Evolutionary conservation across 192 early-diverging fungal species (phyloP), one percentile per base, ranked within the genome.

Genomic region (Backusella parvicylindrica): DNA sequence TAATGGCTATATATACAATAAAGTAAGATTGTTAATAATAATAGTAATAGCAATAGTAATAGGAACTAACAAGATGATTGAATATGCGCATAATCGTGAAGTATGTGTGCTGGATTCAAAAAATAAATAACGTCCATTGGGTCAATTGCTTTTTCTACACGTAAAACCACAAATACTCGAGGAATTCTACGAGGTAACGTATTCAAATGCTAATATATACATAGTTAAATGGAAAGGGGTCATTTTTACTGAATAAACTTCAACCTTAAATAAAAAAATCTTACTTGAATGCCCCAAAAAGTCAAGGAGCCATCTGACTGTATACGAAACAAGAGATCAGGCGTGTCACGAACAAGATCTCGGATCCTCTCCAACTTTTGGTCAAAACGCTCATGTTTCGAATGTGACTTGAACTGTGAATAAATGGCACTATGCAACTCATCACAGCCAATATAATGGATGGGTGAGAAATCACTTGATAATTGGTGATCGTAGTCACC

Each of bases 281-380:
- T 68, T 84, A 93, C 92, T 82, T 93, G 89, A 30, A 95, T 79
- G 8, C 92, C 94, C 94, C 93, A 95, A 28, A 95, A 86, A 16
- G 88, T 81, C 76, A 94, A 82, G 2, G 91, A 86, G 2, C 94
- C 94, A 74, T 93, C 90, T 30, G 78, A 64, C 68, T 87, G 84
- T 28, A 95, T 77, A 66, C 91, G 90, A 75, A 94, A 93, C 18
- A 95, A 81, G 37, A 95, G 82, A 73, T 95, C 94, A 0, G 93
- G 88, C 31, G 91, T 93, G 33, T 94, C 94, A 63, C 84, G 85
- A 26, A 92, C 65, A 21, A 90, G 74, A 35, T 92, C 89, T 50
- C 81, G 80, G 38, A 95, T 70, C 66, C 83, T 88, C 37, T 86
- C 71, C 37, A 88, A 32, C 9, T 77, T 79, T 32, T 81, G 79